A percentile compares a stretch with the other conserved stretches of the same genome.
phyloP scores from a whole-genome alignment of 306 rosid genomes.

The Clitoria ternatea region DNA sequence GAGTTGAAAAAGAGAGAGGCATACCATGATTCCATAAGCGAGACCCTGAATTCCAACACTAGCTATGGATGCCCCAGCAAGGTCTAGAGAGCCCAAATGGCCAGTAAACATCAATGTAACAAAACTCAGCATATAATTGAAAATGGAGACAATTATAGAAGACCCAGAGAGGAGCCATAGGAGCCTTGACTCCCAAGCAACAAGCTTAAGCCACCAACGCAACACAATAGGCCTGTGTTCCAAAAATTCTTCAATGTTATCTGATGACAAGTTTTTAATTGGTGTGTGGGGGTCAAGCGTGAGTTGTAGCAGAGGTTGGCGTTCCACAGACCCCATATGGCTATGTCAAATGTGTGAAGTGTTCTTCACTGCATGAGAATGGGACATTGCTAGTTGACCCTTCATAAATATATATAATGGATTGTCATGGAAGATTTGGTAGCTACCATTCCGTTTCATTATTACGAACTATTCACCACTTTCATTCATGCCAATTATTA shows the following conservation, averaged over 20 bases:
- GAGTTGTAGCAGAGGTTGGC: conserved; percentile 19
- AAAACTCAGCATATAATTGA: conserved; percentile 36
- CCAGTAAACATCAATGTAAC: conserved; percentile 56
- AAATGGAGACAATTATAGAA: conserved; percentile 32
- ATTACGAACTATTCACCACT: too few relatives aligned
- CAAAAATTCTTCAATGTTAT: conserved; percentile 37
- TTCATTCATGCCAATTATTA: too few relatives aligned
- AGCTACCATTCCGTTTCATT: too few relatives aligned
- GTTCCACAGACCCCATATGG: conserved; percentile 20
- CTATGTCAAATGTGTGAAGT: too few relatives aligned
- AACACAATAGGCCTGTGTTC: conserved; percentile 20
- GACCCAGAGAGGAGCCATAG: conserved; percentile 58
- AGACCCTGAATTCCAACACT: conserved; percentile 78
- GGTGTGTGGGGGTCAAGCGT: conserved; percentile 28
- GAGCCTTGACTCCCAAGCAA: conserved; percentile 64
- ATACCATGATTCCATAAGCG: conserved; percentile 77
- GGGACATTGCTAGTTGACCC: not conserved
- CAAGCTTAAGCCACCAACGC: conserved; percentile 56
- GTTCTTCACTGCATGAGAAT: conserved; percentile 5
- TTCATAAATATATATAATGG: not conserved
- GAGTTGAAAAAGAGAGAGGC: not conserved
- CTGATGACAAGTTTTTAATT: conserved; percentile 38
- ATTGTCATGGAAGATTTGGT: too few relatives aligned
- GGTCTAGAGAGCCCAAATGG: conserved; percentile 58
- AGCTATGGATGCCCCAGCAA: conserved; percentile 74